Conservation (phyloP, 2,329 filamentous ascomycete species). For the Thelonectria discophora region DNA sequence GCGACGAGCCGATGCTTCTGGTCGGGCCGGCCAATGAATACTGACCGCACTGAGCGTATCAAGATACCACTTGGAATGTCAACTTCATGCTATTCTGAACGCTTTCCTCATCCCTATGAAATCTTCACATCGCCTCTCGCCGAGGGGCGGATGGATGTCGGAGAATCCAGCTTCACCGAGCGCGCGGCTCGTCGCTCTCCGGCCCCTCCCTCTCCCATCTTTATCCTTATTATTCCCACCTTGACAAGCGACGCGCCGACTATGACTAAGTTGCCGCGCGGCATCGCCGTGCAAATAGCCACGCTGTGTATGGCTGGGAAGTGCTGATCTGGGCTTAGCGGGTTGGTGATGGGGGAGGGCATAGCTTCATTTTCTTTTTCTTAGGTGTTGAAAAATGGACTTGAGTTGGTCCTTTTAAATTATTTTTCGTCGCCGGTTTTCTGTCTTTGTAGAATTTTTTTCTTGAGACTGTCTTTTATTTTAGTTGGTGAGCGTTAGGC, state of each 20-base stretch:
- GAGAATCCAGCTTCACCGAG: conserved; percentile 1
- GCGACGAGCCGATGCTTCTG: background rate
- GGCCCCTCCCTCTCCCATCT: no score
- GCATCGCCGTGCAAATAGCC: conserved; percentile 29
- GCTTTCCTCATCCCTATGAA: background rate
- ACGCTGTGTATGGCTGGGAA: conserved; percentile 5
- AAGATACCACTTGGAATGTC: background rate
- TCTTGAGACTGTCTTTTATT: conserved; percentile 8
- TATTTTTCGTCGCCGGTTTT: background rate
- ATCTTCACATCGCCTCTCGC: background rate
- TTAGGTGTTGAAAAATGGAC: background rate
- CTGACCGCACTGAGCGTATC: no score
- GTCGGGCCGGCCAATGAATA: no score
- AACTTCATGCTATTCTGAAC: background rate
- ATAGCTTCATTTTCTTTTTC: conserved; percentile 1
- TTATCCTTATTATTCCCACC: no score
- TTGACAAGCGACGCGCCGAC: conserved; percentile 3
- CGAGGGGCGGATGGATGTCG: background rate
- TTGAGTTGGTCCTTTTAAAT: background rate
- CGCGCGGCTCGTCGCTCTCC: background rate
- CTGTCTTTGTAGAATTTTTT: background rate
- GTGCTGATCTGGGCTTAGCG: conserved; percentile 24
- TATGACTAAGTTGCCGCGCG: conserved; percentile 41
- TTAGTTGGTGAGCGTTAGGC: conserved; percentile 4
- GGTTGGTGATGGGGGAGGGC: background rate